Conservation (phyloP, 2,329 filamentous ascomycete genomes). For the Fusarium avenaceum region DNA sequence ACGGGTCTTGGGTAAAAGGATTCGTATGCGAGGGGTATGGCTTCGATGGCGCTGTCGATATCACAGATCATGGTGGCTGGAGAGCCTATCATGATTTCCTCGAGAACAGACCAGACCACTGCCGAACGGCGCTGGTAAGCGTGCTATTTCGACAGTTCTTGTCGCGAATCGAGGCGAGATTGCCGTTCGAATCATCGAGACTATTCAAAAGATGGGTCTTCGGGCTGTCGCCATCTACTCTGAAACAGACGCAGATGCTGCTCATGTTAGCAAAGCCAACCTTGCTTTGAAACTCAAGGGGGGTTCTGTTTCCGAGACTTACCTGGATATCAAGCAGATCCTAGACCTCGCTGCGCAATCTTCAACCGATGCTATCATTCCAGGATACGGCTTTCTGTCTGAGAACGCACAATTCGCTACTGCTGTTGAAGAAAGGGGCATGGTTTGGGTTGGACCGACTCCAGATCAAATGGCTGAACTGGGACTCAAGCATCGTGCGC, state of each 20-base stretch:
- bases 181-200: slow-evolving; percentile 77
- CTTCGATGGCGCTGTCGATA: slow-evolving; percentile 50
- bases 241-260: slow-evolving; percentile 69
- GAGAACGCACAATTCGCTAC: slow-evolving; percentile 74
- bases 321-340: slow-evolving; percentile 75
- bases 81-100: slow-evolving; percentile 43
- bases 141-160: slow-evolving; percentile 56
- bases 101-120: background rate
- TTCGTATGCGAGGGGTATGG: slow-evolving; percentile 57
- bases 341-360: slow-evolving; percentile 65
- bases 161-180: slow-evolving; percentile 77
- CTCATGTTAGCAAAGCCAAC: slow-evolving; percentile 77
- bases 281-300: slow-evolving; percentile 75
- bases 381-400: slow-evolving; percentile 76
- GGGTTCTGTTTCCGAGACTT: slow-evolving; percentile 59
- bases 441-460: slow-evolving; percentile 72
- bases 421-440: slow-evolving; percentile 64
- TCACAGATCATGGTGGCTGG: slow-evolving; percentile 53
- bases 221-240: slow-evolving; percentile 79
- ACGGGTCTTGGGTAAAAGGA: slow-evolving; percentile 53
- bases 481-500: slow-evolving; percentile 56
- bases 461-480: slow-evolving; percentile 58
- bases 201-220: slow-evolving; percentile 75
- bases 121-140: background rate
- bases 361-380: slow-evolving; percentile 70